phyloP scores from a whole-genome alignment of 768 basidiomycete species.

The Russula sp. region DNA sequence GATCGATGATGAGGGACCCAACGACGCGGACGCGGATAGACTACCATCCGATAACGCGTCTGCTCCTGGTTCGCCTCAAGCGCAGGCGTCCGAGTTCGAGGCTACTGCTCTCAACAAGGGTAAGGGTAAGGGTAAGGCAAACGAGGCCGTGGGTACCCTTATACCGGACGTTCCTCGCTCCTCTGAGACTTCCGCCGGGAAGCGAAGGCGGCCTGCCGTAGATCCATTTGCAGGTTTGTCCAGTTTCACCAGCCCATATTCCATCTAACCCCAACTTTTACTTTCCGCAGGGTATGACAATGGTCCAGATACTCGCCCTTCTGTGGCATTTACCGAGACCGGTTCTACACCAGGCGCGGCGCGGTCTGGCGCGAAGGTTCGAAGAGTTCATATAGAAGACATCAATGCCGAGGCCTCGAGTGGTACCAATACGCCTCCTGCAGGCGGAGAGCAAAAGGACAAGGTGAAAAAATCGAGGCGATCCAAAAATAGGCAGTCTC shows the following conservation, averaged over 20 bases:
- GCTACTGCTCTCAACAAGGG: background rate
- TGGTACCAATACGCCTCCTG: conserved; percentile 7
- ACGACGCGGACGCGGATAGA: conserved; percentile 13
- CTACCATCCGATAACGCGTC: background rate
- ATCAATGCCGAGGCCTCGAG: background rate
- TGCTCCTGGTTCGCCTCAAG: background rate
- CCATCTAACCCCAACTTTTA: background rate
- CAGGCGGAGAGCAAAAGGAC: background rate
- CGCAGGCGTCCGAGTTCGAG: background rate
- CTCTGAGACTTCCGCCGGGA: conserved; percentile 23
- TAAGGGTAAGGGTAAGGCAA: conserved; percentile 24
- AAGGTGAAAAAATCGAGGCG: background rate
- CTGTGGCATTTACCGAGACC: background rate
- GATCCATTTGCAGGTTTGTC: conserved; percentile 63
- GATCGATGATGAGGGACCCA: conserved; percentile 35
- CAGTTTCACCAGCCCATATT: background rate
- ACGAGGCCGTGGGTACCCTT: conserved; percentile 10
- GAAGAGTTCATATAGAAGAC: background rate
- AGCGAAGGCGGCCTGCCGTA: conserved; percentile 45
- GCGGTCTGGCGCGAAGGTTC: background rate
- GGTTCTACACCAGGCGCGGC: background rate
- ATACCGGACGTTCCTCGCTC: background rate
- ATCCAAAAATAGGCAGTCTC: conserved; percentile 12
- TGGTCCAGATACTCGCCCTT: conserved; percentile 5
- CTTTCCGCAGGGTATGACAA: conserved; percentile 29